phyloP scores from a whole-genome alignment of 306 rosid species.

The Benincasa hispida region DNA sequence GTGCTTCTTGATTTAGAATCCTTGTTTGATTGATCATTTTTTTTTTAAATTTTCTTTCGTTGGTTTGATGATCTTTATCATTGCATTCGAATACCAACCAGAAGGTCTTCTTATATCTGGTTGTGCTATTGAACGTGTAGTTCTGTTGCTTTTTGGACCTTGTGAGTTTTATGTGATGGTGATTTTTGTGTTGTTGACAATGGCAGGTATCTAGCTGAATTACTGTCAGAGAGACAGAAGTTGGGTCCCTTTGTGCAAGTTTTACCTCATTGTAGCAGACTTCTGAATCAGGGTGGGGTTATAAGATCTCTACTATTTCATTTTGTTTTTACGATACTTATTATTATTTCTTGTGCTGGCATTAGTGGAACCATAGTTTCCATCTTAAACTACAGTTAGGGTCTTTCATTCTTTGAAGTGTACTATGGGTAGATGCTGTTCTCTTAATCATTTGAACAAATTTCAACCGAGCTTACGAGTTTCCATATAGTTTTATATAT shows the following conservation, averaged over 20 bases:
- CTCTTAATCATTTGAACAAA: background rate
- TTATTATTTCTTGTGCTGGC: background rate
- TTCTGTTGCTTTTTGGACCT: background rate
- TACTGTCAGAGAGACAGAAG: constrained; percentile 69
- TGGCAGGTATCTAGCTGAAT: constrained; percentile 65
- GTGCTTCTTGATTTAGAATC: background rate
- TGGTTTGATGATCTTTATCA: background rate
- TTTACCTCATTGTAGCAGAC: constrained; percentile 60
- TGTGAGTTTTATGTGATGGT: background rate
- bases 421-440: background rate
- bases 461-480: background rate
- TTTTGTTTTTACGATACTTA: background rate
- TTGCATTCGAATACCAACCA: background rate
- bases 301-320: background rate
- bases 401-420: background rate
- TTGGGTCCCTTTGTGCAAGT: constrained; percentile 75
- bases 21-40: background rate
- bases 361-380: background rate
- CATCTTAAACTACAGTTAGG: background rate
- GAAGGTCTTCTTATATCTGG: background rate
- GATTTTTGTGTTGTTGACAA: background rate
- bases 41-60: background rate
- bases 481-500: background rate
- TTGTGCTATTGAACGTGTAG: background rate
- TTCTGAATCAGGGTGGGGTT: constrained; percentile 55